Conservation (phyloP, 1,284 basidiomycete species). For the Fistulinella staudtii region DNA sequence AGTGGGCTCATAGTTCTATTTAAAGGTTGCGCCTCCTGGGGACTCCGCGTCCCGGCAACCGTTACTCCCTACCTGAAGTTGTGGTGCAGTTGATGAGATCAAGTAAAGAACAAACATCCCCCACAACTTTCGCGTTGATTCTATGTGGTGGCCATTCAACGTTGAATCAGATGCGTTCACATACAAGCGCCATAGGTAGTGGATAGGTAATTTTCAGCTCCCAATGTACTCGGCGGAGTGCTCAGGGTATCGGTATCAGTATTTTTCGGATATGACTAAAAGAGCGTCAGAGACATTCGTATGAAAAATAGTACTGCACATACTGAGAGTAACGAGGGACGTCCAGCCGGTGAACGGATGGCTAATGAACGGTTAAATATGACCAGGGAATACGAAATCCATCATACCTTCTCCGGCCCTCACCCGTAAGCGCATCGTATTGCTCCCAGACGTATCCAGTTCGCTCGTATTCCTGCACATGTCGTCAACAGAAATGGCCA, state of each 20-base stretch:
- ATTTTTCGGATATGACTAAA: conserved; percentile 58
- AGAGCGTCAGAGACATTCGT: conserved; percentile 8
- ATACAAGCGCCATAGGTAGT: too few species aligned
- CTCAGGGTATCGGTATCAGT: conserved; percentile 31
- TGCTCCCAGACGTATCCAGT: conserved; percentile 98
- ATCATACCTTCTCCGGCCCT: conserved; percentile 75
- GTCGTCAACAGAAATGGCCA: conserved; percentile 11
- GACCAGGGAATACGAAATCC: conserved; percentile 5
- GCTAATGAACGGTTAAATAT: conserved; percentile 38
- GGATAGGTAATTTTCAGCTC: too few species aligned
- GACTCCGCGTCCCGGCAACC: too few species aligned
- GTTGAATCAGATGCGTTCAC: too few species aligned
- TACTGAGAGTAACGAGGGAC: conserved; percentile 75
- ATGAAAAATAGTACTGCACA: conserved; percentile 31
- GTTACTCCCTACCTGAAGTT: too few species aligned
- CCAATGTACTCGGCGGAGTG: too few species aligned
- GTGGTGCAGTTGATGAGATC: too few species aligned
- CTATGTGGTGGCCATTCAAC: too few species aligned
- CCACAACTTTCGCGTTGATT: too few species aligned
- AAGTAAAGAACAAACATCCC: too few species aligned
- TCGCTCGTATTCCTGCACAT: conserved; percentile 78
- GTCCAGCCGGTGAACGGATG: conserved; percentile 96
- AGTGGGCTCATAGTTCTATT: too few species aligned
- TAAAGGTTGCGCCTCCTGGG: too few species aligned
- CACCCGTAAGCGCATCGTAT: conserved; percentile 80